Evolutionary conservation across 169 alveolate species (phyloP).

Genomic region (Eimeria tenella): DNA sequence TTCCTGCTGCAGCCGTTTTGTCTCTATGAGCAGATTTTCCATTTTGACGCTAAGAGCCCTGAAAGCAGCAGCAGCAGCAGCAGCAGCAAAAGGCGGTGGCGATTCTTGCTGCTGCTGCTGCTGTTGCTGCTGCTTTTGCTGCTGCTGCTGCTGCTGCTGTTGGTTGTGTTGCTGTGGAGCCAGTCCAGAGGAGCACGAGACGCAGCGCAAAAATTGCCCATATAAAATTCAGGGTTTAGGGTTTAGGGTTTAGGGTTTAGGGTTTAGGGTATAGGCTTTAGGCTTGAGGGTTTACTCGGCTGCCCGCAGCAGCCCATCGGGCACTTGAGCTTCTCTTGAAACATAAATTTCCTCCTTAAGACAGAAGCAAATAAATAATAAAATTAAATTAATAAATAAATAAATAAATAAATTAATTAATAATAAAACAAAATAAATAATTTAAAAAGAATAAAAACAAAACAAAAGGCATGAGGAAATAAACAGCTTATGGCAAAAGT

Average conservation of each 20-base stretch:
- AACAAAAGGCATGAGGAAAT: neutral
- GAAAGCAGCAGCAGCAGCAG: slow-evolving; percentile 20
- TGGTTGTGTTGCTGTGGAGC: too few species aligned
- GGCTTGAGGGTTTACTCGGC: neutral
- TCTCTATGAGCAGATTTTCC: neutral
- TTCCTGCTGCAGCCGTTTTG: slow-evolving; percentile 7
- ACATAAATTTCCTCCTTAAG: neutral
- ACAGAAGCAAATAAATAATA: neutral
- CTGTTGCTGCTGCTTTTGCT: too few species aligned
- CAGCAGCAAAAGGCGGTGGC: neutral
- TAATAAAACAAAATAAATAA: too few species aligned
- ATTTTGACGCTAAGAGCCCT: neutral
- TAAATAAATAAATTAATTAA: neutral
- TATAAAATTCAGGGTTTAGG: too few species aligned
- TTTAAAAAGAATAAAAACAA: neutral
- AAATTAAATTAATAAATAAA: neutral
- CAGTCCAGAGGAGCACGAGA: neutral
- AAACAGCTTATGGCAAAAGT: neutral
- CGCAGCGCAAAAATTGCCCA: neutral
- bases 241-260: neutral
- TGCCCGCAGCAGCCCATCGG: neutral
- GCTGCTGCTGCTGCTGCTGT: too few species aligned
- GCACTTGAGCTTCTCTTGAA: neutral
- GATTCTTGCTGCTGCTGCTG: too few species aligned
- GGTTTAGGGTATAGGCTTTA: neutral